Evolutionary conservation across 2,329 filamentous ascomycete species (phyloP).

Genomic region (Parastagonospora avenae): DNA sequence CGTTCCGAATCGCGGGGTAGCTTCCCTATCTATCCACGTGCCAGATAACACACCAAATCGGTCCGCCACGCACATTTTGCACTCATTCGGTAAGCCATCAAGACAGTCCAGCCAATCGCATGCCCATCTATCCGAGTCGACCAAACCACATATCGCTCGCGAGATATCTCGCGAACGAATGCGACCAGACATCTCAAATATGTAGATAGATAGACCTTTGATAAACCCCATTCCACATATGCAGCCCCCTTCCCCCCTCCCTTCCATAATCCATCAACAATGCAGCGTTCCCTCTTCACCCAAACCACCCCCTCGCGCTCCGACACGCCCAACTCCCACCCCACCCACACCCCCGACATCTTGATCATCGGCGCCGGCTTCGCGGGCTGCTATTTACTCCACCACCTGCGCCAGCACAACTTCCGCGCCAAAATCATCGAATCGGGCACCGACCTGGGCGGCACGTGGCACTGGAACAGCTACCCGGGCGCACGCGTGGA

Average conservation of each 20-base stretch:
- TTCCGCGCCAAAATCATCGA: conserved; percentile 32
- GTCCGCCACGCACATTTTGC: too few species aligned
- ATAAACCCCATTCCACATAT: neutral
- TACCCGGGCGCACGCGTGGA: conserved; percentile 49
- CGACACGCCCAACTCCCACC: neutral
- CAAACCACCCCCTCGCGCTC: neutral
- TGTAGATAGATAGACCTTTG: too few species aligned
- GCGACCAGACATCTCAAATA: too few species aligned
- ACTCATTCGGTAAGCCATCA: too few species aligned
- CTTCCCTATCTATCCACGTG: too few species aligned
- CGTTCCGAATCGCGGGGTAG: too few species aligned
- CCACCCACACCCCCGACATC: neutral
- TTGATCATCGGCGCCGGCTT: conserved; percentile 37
- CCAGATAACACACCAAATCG: too few species aligned
- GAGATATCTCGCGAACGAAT: too few species aligned
- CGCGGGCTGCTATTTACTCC: conserved; percentile 40
- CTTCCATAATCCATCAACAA: neutral
- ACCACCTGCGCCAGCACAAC: conserved; percentile 35
- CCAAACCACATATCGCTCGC: too few species aligned
- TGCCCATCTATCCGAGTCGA: too few species aligned
- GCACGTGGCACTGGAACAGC: conserved; percentile 40
- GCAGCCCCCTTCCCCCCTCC: neutral
- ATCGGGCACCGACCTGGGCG: conserved; percentile 41
- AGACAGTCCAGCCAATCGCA: too few species aligned
- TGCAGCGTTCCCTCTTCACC: conserved; percentile 1